Percentiles rank a stretch among this genome's conserved stretches.
These are phyloP conservation scores for Microbotryomycetes sp. DNA, from an alignment of 1,284 basidiomycete species.

Conservation along the genomic window DNA sequence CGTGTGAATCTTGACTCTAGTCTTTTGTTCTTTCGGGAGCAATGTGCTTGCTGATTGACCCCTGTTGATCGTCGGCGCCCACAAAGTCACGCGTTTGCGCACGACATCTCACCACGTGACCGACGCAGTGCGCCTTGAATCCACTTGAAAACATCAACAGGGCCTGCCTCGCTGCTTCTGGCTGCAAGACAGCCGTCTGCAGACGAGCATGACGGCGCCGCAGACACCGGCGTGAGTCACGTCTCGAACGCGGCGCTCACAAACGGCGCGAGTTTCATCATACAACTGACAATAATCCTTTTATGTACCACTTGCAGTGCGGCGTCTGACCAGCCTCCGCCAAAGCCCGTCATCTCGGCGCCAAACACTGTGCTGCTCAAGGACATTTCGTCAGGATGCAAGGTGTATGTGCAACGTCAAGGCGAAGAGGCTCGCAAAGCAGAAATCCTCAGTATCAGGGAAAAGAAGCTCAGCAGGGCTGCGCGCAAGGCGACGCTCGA, in stretches of 20 bases:
- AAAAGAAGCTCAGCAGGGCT: conserved; percentile 56
- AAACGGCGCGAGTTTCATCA: neutral
- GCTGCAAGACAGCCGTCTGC: too few relatives aligned
- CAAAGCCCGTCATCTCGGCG: conserved; percentile 33
- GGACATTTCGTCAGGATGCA: conserved; percentile 72
- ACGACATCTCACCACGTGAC: too few relatives aligned
- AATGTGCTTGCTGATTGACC: too few relatives aligned
- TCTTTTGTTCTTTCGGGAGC: too few relatives aligned
- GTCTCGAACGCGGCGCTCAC: neutral
- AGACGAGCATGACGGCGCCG: neutral
- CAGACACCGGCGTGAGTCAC: neutral
- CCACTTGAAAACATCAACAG: too few relatives aligned
- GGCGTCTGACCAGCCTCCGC: conserved; percentile 5
- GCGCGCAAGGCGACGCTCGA: conserved; percentile 47
- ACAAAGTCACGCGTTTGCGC: too few relatives aligned
- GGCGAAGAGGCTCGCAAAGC: conserved; percentile 72
- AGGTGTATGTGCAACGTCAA: conserved; percentile 78
- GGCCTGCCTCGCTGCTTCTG: too few relatives aligned
- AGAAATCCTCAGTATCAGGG: conserved; percentile 85
- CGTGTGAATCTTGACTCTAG: too few relatives aligned
- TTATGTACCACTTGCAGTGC: neutral
- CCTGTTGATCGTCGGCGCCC: too few relatives aligned
- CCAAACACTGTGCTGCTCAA: conserved; percentile 33
- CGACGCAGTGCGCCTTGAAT: too few relatives aligned
- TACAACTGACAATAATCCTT: neutral